phyloP scores from a whole-genome alignment of 2,329 filamentous ascomycete genomes.

The Cercospora brassicicola region DNA sequence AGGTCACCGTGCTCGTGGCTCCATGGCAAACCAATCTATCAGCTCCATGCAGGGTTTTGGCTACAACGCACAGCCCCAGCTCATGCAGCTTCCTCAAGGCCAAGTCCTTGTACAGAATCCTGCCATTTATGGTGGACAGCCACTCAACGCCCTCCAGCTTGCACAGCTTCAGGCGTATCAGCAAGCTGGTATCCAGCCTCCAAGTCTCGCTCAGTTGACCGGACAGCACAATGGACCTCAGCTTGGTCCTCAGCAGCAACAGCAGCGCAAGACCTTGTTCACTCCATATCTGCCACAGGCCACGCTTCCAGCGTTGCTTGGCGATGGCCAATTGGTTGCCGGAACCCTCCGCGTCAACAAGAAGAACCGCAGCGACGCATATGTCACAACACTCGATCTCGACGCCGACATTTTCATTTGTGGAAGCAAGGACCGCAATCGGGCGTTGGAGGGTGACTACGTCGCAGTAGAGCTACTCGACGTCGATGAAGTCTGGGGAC shows the following conservation, averaged over 20 bases:
- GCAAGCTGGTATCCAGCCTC: constrained; percentile 71
- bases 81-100: constrained; percentile 79
- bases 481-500: constrained; percentile 96
- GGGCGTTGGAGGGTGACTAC: constrained; percentile 91
- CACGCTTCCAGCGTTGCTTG: constrained; percentile 83
- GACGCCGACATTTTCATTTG: constrained; percentile 99
- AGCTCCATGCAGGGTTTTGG: constrained; percentile 83
- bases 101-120: constrained; percentile 78
- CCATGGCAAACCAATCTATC: constrained; percentile 78
- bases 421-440: constrained; percentile 97
- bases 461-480: constrained; percentile 95
- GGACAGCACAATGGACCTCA: constrained; percentile 47
- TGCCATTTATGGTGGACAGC: constrained; percentile 80
- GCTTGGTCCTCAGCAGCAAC: constrained; percentile 65
- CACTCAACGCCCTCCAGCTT: constrained; percentile 83
- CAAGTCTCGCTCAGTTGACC: constrained; percentile 37
- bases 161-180: constrained; percentile 90
- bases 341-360: constrained; percentile 98
- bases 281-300: constrained; percentile 96
- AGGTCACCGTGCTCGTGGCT: constrained; percentile 81
- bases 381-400: constrained; percentile 90
- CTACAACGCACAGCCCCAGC: constrained; percentile 78
- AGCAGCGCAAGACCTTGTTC: constrained; percentile 97
- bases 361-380: constrained; percentile 98
- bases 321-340: constrained; percentile 89